Conservation (phyloP, 164 flowering plant genomes). For the Tetracentron sinense region DNA sequence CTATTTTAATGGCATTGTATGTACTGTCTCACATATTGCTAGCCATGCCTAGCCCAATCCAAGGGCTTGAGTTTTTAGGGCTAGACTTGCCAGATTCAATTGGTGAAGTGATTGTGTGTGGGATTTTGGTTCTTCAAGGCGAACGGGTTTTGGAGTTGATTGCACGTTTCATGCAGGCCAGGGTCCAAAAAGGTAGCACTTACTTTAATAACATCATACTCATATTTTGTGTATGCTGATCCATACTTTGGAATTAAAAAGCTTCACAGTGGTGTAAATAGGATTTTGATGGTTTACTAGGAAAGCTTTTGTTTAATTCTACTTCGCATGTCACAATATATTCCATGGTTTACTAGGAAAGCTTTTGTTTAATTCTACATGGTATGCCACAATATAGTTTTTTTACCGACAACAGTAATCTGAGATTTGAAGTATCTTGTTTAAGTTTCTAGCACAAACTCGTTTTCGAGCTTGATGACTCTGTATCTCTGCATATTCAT, state of each 20-base stretch:
- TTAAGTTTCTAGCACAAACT: not conserved
- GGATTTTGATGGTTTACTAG: not conserved
- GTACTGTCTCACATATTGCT: conserved; percentile 63
- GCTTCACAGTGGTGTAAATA: not conserved
- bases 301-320: not conserved
- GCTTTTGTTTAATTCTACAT: not conserved
- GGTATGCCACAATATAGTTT: not conserved
- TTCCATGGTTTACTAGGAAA: not conserved
- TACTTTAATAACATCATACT: not conserved
- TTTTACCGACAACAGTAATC: not conserved
- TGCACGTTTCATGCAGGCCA: conserved; percentile 87
- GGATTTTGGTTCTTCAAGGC: conserved; percentile 75
- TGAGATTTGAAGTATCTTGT: not conserved
- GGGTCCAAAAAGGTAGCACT: conserved; percentile 65
- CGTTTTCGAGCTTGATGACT: not conserved
- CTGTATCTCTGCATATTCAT: not conserved
- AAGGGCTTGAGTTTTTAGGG: conserved; percentile 93
- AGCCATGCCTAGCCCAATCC: conserved; percentile 53
- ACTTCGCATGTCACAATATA: not conserved
- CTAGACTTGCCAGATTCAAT: conserved; percentile 95
- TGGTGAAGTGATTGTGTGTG: conserved; percentile 81
- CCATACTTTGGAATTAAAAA: not conserved
- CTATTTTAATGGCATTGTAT: conserved; percentile 60
- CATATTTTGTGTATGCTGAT: not conserved
- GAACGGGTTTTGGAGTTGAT: conserved; percentile 59